Evolutionary conservation across 2,329 filamentous ascomycete species (phyloP).

Genomic region (Alternaria brassicicola): DNA sequence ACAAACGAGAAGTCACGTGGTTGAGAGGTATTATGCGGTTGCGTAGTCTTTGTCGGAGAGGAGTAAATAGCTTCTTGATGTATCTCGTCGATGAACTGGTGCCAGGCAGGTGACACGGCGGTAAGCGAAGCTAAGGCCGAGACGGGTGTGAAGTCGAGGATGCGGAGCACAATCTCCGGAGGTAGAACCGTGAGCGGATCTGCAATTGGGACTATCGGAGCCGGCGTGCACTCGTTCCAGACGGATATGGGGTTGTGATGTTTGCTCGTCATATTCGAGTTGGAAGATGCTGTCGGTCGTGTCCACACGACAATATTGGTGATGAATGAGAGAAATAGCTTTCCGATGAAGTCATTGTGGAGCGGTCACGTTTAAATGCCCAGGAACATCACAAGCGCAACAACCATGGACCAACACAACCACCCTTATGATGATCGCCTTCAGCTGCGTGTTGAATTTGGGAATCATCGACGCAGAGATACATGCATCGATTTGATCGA

Average conservation of each 20-base stretch:
- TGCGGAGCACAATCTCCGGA: constrained; percentile 13
- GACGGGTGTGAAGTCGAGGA: constrained; percentile 12
- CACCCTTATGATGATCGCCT: not conserved
- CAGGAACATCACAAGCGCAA: not conserved
- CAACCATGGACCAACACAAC: not conserved
- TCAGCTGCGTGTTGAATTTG: not conserved
- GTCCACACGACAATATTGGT: not conserved
- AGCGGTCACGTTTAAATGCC: constrained; percentile 6
- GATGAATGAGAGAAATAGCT: constrained; percentile 2
- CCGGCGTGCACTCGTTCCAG: not conserved
- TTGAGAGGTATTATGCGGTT: not conserved
- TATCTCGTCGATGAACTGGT: constrained; percentile 12
- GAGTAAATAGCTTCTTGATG: constrained; percentile 12
- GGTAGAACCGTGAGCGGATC: constrained; percentile 13
- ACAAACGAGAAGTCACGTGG: constrained; percentile 6
- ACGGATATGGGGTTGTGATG: not conserved
- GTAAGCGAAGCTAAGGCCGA: constrained; percentile 6
- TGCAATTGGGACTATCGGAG: not conserved
- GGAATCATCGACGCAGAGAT: not conserved
- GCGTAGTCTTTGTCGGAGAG: constrained; percentile 3
- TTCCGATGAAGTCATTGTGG: constrained; percentile 16
- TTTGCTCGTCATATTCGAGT: not conserved
- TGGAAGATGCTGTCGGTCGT: not conserved
- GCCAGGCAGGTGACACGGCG: constrained; percentile 7
- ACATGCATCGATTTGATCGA: not conserved